phyloP scores from a whole-genome alignment of 352 stramenopile genomes.

The Phytophthora pini region DNA sequence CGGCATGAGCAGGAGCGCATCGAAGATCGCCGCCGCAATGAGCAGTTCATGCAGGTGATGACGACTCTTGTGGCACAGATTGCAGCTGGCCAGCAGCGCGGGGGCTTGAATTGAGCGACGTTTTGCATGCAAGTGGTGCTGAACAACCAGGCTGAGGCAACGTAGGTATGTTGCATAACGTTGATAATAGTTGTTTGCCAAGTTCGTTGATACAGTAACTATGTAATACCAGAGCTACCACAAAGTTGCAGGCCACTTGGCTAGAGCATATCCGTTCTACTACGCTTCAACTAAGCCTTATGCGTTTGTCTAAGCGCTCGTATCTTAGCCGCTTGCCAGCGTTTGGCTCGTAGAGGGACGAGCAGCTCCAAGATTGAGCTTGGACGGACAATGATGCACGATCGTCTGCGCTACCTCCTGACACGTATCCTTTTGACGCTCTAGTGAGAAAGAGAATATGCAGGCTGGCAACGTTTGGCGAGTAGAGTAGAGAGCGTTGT shows the following conservation, averaged over 20 bases:
- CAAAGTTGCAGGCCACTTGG: no score
- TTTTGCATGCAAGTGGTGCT: neutral
- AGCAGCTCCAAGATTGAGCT: no score
- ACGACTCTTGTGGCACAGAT: slow-evolving; percentile 38
- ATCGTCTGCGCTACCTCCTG: neutral
- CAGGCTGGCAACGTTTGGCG: slow-evolving; percentile 1
- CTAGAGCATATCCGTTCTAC: no score
- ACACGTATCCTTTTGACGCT: neutral
- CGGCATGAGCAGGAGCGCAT: slow-evolving; percentile 36
- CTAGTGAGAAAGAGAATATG: slow-evolving; percentile 2
- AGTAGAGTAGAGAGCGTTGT: slow-evolving; percentile 1
- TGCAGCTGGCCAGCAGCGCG: slow-evolving; percentile 32
- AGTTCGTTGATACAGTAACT: no score
- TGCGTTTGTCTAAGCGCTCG: no score
- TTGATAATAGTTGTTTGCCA: slow-evolving; percentile 22
- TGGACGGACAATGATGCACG: neutral
- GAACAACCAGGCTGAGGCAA: neutral
- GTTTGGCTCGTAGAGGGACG: no score
- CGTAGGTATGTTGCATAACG: slow-evolving; percentile 7
- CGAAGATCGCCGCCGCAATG: slow-evolving; percentile 38
- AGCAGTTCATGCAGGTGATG: slow-evolving; percentile 47
- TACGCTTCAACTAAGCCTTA: no score
- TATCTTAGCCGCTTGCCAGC: no score
- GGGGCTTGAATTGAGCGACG: slow-evolving; percentile 28
- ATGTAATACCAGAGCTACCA: no score